Percentiles rank a stretch among this genome's conserved stretches.
Conservation (phyloP, 1,284 basidiomycete species). For the Austropuccinia psidii region DNA sequence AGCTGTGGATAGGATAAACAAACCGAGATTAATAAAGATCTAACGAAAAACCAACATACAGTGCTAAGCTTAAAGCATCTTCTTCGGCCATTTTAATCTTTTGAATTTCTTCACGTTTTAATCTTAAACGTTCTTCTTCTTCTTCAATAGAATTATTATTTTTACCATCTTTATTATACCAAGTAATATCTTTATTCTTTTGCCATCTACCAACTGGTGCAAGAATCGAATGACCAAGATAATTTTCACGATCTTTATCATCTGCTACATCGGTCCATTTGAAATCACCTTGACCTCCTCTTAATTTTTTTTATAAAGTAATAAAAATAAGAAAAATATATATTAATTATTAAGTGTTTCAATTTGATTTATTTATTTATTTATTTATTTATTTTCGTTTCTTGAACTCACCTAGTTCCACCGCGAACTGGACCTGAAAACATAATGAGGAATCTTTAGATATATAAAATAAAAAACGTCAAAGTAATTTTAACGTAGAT, state of each 20-base stretch:
- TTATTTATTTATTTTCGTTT: not conserved
- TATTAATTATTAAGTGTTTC: not conserved
- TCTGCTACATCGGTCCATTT: constrained; percentile 82
- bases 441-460: too few species aligned
- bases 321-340: not conserved
- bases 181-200: constrained; percentile 50
- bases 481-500: too few species aligned
- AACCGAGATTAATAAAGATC: not conserved
- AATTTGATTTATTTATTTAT: not conserved
- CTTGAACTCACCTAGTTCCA: constrained; percentile 20
- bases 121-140: constrained; percentile 41
- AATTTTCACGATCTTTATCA: constrained; percentile 86
- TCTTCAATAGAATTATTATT: constrained; percentile 52
- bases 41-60: constrained; percentile 53
- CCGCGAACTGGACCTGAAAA: constrained; percentile 33
- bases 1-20: not conserved
- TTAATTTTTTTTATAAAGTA: not conserved
- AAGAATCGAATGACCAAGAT: constrained; percentile 82
- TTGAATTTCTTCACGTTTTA: constrained; percentile 61
- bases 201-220: constrained; percentile 89
- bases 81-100: constrained; percentile 76
- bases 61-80: constrained; percentile 68
- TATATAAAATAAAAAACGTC: too few species aligned
- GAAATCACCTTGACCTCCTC: constrained; percentile 82
- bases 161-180: constrained; percentile 50